Evolutionary conservation across 108 stramenopile species (phyloP), one percentile per base, ranked within the genome.

Genomic region (Seminavis robusta): DNA sequence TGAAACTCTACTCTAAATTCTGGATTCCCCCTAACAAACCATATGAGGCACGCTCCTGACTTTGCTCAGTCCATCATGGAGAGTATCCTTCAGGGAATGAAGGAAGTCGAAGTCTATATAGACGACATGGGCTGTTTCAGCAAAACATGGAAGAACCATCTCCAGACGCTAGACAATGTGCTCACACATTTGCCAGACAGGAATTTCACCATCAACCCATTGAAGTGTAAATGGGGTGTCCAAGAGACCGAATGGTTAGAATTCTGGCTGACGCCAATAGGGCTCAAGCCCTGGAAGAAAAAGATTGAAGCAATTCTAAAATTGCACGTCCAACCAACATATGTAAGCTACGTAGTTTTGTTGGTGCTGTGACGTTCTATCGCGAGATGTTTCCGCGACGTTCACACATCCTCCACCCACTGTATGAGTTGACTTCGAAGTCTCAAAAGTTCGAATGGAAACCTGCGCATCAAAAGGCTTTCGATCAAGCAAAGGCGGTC

Each of bases 161-260:
- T 73, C 0, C 43, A 41, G 10, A 42, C 33, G 0, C 23, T 73
- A 1, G 9, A 32, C 1, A 31, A 32, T 56, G 44, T 73, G 8
- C 28, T 74, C 1, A 40, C 33, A 4, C 36, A 24, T 11, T 30
- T 76, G 2, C n/a, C n/a, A n/a, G n/a, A n/a, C n/a, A n/a, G n/a
- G n/a, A n/a, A n/a, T n/a, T n/a, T n/a, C n/a, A 71, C 27, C 21
- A 71, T 4, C 61, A 72, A 80, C 37, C 77, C 74, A 19, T 52
- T 73, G 13, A 80, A 84, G 44, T 80, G 73, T 42, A 65, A 77
- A 61, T 79, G 72, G 65, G 60, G 27, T 9, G 64, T 76, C n/a
- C 58, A 75, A 43, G 77, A 79, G 50, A 66, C 74, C 6, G 76
- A 82, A n/a, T 83, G 66, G 59, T 71, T 83, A 1, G 77, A 77